Conservation (phyloP, 2,329 filamentous ascomycete species). For the Coniochaeta pulveracea region DNA sequence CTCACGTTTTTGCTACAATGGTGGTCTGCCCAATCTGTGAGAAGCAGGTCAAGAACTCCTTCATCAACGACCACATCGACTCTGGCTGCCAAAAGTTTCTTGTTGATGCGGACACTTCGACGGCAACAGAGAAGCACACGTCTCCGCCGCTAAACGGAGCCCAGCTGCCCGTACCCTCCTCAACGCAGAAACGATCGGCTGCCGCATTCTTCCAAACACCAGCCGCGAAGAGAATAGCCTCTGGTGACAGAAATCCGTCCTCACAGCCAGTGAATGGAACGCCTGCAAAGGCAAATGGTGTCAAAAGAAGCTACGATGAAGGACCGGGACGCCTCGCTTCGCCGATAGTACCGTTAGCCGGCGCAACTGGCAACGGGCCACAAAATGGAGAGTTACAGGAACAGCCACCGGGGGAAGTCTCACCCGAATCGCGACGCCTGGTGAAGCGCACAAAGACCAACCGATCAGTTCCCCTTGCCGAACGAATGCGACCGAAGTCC, state of each 20-base stretch:
- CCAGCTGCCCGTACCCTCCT: conserved; percentile 20
- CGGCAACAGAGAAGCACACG: conserved; percentile 15
- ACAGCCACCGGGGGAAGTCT: neutral
- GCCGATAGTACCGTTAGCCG: conserved; percentile 7
- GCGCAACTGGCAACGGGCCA: conserved; percentile 7
- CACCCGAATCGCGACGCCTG: conserved; percentile 20
- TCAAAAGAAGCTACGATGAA: conserved; percentile 43
- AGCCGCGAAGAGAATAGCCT: conserved; percentile 38
- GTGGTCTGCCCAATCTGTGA: conserved; percentile 77
- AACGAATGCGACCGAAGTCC: conserved; percentile 79
- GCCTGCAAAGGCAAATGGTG: conserved; percentile 20
- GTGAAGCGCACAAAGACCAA: conserved; percentile 58
- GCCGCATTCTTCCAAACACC: conserved; percentile 53
- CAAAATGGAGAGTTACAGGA: neutral
- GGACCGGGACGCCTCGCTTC: conserved; percentile 29
- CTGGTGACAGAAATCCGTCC: conserved; percentile 15
- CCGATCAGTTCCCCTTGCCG: conserved; percentile 73
- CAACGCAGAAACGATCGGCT: conserved; percentile 41
- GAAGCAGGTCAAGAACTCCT: conserved; percentile 55
- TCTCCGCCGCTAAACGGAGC: conserved; percentile 21
- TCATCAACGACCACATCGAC: conserved; percentile 89
- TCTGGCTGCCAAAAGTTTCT: conserved; percentile 63
- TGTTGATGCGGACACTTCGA: conserved; percentile 29
- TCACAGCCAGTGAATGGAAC: conserved; percentile 22
- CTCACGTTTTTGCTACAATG: conserved; percentile 17